Conservation (phyloP, 768 basidiomycete genomes). For the Boletus insuetus region DNA sequence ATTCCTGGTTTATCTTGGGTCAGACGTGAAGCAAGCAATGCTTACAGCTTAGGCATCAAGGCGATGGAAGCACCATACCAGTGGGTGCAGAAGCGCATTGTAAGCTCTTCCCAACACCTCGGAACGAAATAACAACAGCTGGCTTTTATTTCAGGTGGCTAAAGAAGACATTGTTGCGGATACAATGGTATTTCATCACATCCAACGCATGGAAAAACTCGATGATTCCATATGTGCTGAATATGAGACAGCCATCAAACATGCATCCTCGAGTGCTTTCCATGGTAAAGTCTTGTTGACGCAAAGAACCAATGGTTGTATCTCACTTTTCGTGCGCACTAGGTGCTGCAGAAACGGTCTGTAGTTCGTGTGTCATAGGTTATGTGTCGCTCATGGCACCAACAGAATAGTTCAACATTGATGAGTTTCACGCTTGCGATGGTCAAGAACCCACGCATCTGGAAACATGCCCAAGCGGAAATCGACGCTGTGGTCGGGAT, state of each 20-base stretch:
- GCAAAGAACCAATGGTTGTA: neutral
- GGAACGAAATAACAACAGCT: neutral
- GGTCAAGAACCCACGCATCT: conserved; percentile 4
- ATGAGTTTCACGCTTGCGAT: conserved; percentile 7
- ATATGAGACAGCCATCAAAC: neutral
- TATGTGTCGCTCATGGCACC: neutral
- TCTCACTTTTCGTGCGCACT: neutral
- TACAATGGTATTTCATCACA: neutral
- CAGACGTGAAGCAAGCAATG: conserved; percentile 28
- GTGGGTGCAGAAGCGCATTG: neutral
- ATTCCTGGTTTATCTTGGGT: conserved; percentile 36
- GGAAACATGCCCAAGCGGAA: conserved; percentile 4
- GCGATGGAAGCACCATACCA: neutral
- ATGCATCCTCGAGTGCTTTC: neutral
- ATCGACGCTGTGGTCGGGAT: neutral
- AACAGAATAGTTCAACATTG: neutral
- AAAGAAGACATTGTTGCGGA: neutral
- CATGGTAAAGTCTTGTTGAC: neutral
- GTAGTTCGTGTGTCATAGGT: neutral
- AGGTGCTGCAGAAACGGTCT: neutral
- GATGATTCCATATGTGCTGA: neutral
- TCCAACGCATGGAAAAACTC: neutral
- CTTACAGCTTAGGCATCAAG: neutral
- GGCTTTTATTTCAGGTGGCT: neutral
- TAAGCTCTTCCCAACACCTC: neutral